These are phyloP conservation scores for Fraxinus albicans DNA, from an alignment of 305 asterid species.

Conservation along the genomic window DNA sequence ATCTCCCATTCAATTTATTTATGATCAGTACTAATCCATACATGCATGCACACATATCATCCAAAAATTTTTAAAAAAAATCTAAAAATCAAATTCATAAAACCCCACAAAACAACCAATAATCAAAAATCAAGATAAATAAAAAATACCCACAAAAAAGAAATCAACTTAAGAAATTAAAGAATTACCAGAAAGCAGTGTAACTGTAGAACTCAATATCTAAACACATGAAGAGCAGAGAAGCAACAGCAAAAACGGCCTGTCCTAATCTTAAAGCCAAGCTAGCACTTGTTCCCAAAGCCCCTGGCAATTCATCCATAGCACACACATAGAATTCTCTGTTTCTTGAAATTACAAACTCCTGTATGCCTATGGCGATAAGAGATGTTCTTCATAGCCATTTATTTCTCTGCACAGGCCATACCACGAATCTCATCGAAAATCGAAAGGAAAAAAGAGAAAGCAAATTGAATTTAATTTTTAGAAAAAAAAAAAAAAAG, in stretches of 20 bases:
- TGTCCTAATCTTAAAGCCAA: constrained; percentile 90
- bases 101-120: background rate
- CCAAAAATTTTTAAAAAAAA: background rate
- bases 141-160: background rate
- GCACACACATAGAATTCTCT: background rate
- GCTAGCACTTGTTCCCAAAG: constrained; percentile 86
- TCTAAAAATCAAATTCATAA: background rate
- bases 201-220: constrained; percentile 85
- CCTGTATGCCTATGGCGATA: constrained; percentile 11
- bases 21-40: constrained; percentile 2
- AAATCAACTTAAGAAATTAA: background rate
- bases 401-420: constrained; percentile 30
- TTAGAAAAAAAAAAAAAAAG: background rate
- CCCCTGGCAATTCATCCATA: constrained; percentile 91
- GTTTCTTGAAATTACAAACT: background rate
- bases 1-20: background rate
- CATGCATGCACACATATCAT: background rate
- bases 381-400: constrained; percentile 31
- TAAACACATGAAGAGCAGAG: constrained; percentile 89
- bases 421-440: constrained; percentile 22
- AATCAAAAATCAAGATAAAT: background rate
- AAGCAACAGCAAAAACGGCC: constrained; percentile 80
- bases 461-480: background rate
- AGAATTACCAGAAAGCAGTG: constrained; percentile 82
- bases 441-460: background rate